Conservation (phyloP, 164 flowering plant genomes). For the grape (Vitis vinifera) region DNA sequence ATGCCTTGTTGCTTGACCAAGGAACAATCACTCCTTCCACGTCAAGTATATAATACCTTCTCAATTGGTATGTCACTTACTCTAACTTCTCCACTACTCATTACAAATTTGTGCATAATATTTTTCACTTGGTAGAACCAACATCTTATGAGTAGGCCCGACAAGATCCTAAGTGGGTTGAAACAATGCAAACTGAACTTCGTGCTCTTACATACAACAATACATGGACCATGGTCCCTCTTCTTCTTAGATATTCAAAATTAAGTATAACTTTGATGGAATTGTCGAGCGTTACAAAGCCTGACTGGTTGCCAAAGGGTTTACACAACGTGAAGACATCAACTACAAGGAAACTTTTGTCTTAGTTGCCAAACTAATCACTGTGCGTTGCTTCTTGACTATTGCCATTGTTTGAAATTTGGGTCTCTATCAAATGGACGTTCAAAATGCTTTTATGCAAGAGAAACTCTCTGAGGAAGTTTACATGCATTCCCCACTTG, state of each 20-base stretch:
- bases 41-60: too few relatives aligned
- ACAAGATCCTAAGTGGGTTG: too few relatives aligned
- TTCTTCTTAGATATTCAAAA: background rate
- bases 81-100: too few relatives aligned
- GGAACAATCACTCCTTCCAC: too few relatives aligned
- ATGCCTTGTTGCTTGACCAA: too few relatives aligned
- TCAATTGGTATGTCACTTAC: too few relatives aligned
- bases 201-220: too few relatives aligned
- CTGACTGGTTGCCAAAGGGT: background rate
- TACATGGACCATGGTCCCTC: too few relatives aligned
- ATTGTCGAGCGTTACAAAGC: background rate
- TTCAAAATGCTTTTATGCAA: constrained; percentile 9
- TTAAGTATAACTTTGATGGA: background rate
- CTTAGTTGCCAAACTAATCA: background rate
- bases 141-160: too few relatives aligned
- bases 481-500: background rate
- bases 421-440: constrained; percentile 9
- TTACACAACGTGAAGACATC: background rate
- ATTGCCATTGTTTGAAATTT: background rate
- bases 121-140: too few relatives aligned
- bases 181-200: too few relatives aligned
- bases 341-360: background rate
- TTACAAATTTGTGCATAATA: too few relatives aligned
- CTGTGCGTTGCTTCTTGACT: background rate
- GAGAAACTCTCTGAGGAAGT: constrained; percentile 3